Conservation (phyloP, 2,329 filamentous ascomycete species). For the Ophidiomyces ophidiicola region DNA sequence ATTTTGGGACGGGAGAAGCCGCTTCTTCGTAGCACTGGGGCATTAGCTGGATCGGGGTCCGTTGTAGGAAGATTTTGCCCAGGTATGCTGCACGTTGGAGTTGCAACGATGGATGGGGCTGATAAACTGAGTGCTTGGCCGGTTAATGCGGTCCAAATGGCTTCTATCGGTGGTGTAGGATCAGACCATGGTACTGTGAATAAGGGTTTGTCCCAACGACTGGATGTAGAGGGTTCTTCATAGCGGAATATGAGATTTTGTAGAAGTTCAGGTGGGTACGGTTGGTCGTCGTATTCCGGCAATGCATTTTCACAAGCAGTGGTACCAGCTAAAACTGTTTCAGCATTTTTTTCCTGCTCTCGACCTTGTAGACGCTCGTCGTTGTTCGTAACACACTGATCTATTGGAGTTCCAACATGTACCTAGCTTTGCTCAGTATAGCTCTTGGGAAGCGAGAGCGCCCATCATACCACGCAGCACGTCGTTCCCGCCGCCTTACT, state of each 20-base stretch:
- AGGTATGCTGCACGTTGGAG: slow-evolving; percentile 9
- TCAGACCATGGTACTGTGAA: slow-evolving; percentile 51
- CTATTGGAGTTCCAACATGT: slow-evolving; percentile 46
- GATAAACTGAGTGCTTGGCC: slow-evolving; percentile 23
- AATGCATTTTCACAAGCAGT: background rate
- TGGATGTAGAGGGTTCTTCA: slow-evolving; percentile 56
- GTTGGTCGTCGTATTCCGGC: slow-evolving; percentile 22
- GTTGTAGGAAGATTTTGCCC: slow-evolving; percentile 9
- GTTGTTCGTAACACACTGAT: slow-evolving; percentile 46
- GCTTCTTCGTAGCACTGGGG: slow-evolving; percentile 3
- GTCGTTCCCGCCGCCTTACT: slow-evolving; percentile 51
- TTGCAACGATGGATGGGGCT: slow-evolving; percentile 9
- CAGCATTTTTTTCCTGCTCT: slow-evolving; percentile 6
- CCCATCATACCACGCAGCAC: slow-evolving; percentile 45
- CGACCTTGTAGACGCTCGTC: slow-evolving; percentile 23
- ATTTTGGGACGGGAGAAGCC: slow-evolving; percentile 16
- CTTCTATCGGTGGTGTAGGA: slow-evolving; percentile 42
- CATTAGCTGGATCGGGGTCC: slow-evolving; percentile 5
- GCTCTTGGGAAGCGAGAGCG: background rate
- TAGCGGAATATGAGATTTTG: slow-evolving; percentile 54
- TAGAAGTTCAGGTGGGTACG: slow-evolving; percentile 45
- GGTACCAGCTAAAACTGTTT: no score
- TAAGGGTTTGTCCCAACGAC: slow-evolving; percentile 53
- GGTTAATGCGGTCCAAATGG: slow-evolving; percentile 49
- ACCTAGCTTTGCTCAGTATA: slow-evolving; percentile 37